phyloP scores from a whole-genome alignment of 441 rosid genomes.

The Aleurites moluccanus region DNA sequence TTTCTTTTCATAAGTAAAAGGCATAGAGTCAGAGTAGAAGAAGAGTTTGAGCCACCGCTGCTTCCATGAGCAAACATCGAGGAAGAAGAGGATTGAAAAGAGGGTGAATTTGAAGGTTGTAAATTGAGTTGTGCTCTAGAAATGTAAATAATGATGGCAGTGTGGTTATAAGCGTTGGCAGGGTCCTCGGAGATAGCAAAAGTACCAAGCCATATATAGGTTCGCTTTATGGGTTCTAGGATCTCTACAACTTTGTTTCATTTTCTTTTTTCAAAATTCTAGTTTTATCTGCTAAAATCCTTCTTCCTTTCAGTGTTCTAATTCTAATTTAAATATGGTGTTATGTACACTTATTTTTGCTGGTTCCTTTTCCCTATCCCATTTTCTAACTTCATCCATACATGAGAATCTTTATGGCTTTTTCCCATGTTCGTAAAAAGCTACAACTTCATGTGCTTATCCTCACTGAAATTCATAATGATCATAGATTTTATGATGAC shows the following conservation, averaged over 20 bases:
- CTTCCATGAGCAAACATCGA: not conserved
- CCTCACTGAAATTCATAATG: constrained; percentile 24
- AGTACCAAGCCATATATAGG: constrained; percentile 93
- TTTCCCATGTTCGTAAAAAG: constrained; percentile 14
- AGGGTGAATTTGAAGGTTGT: constrained; percentile 49
- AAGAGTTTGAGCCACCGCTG: constrained; percentile 33
- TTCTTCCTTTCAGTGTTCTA: too few relatives aligned
- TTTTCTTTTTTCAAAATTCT: too few relatives aligned
- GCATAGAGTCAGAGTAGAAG: constrained; percentile 62
- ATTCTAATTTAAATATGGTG: not conserved
- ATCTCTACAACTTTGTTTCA: constrained; percentile 99
- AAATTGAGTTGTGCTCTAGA: constrained; percentile 85
- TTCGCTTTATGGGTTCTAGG: constrained; percentile 85
- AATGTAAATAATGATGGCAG: constrained; percentile 79
- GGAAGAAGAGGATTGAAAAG: constrained; percentile 30
- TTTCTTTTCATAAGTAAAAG: constrained; percentile 64
- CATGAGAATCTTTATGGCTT: not conserved
- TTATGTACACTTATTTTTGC: not conserved
- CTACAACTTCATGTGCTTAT: constrained; percentile 25
- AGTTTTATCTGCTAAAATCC: too few relatives aligned
- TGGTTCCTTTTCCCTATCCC: not conserved
- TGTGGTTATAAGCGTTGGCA: constrained; percentile 92
- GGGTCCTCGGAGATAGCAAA: constrained; percentile 92
- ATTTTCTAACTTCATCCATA: not conserved
- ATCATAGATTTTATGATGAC: constrained; percentile 15